phyloP scores from a whole-genome alignment of 1,139 yeast genomes.

The Kodamaea fungicola region DNA sequence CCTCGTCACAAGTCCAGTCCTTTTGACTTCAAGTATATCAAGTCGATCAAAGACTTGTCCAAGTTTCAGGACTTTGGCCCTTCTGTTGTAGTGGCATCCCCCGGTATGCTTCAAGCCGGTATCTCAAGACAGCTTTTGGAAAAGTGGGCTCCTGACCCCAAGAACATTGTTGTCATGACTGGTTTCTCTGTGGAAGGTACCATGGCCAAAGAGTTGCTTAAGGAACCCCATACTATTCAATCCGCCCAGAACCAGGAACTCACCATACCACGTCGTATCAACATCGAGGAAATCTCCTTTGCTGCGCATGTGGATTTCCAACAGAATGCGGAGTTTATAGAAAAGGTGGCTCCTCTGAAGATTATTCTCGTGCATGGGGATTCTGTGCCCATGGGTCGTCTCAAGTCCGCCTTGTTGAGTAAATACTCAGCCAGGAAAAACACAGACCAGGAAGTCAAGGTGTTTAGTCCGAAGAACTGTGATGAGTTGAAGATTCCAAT shows the following conservation, averaged over 20 bases:
- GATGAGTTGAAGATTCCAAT: slow-evolving; percentile 74
- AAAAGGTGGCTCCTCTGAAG: slow-evolving; percentile 76
- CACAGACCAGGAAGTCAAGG: slow-evolving; percentile 88
- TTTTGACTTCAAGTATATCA: slow-evolving; percentile 82
- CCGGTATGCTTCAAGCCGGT: slow-evolving; percentile 98
- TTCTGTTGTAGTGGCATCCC: slow-evolving; percentile 93
- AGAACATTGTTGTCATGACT: slow-evolving; percentile 81
- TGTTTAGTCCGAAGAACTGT: slow-evolving; percentile 90
- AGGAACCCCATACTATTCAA: slow-evolving; percentile 87
- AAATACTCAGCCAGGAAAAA: slow-evolving; percentile 80
- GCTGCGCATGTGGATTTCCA: slow-evolving; percentile 98
- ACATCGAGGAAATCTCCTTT: slow-evolving; percentile 92
- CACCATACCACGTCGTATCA: slow-evolving; percentile 79
- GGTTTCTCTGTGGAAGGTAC: slow-evolving; percentile 99
- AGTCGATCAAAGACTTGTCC: slow-evolving; percentile 75
- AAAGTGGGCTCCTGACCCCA: slow-evolving; percentile 96
- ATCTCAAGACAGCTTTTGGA: slow-evolving; percentile 87
- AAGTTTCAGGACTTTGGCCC: slow-evolving; percentile 92
- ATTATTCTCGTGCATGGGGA: slow-evolving; percentile 97
- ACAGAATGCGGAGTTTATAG: slow-evolving; percentile 89
- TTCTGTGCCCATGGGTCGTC: slow-evolving; percentile 94
- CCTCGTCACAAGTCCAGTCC: slow-evolving; percentile 56
- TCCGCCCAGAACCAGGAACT: slow-evolving; percentile 76
- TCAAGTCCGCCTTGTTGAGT: slow-evolving; percentile 86
- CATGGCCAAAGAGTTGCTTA: slow-evolving; percentile 84